Evolutionary conservation across 495 filamentous ascomycete species (phyloP).

Genomic region (Aspergillus incahuasiensis): DNA sequence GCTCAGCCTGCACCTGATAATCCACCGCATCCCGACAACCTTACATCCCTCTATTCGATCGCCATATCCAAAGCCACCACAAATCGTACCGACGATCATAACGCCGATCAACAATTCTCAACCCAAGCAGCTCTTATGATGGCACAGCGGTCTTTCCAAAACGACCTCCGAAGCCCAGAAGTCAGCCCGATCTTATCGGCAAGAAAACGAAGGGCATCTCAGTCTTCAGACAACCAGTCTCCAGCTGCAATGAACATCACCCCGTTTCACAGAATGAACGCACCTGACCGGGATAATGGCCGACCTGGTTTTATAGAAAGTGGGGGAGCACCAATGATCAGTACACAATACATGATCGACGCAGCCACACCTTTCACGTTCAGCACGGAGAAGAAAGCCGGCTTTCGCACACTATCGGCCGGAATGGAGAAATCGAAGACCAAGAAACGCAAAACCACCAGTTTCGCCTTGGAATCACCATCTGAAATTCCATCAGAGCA

Average conservation of each 20-base stretch:
- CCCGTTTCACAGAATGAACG: slow-evolving; percentile 27
- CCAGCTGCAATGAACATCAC: slow-evolving; percentile 27
- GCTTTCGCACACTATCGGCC: slow-evolving; percentile 10
- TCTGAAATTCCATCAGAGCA: not conserved
- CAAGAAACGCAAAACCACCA: slow-evolving; percentile 15
- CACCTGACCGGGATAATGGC: slow-evolving; percentile 8
- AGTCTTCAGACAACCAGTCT: slow-evolving; percentile 13
- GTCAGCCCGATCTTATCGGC: slow-evolving; percentile 13
- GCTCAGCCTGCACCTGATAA: slow-evolving; percentile 31
- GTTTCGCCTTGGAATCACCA: slow-evolving; percentile 12
- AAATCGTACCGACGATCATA: slow-evolving; percentile 16
- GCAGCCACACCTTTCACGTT: slow-evolving; percentile 45
- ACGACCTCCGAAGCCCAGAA: slow-evolving; percentile 37
- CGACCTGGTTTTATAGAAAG: slow-evolving; percentile 8
- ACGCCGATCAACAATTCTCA: slow-evolving; percentile 37
- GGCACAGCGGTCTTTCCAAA: slow-evolving; percentile 45
- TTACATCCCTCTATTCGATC: slow-evolving; percentile 40
- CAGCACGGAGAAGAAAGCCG: slow-evolving; percentile 38
- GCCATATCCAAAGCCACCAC: slow-evolving; percentile 23
- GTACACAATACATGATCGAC: slow-evolving; percentile 49
- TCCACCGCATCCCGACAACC: slow-evolving; percentile 26
- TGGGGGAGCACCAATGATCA: slow-evolving; percentile 30
- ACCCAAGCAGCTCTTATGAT: slow-evolving; percentile 47
- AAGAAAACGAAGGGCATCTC: slow-evolving; percentile 14
- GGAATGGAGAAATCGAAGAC: slow-evolving; percentile 4